These are phyloP conservation scores for Ambispora gerdemannii DNA, from an alignment of 192 early-diverging fungal genomes.

Conservation along the genomic window DNA sequence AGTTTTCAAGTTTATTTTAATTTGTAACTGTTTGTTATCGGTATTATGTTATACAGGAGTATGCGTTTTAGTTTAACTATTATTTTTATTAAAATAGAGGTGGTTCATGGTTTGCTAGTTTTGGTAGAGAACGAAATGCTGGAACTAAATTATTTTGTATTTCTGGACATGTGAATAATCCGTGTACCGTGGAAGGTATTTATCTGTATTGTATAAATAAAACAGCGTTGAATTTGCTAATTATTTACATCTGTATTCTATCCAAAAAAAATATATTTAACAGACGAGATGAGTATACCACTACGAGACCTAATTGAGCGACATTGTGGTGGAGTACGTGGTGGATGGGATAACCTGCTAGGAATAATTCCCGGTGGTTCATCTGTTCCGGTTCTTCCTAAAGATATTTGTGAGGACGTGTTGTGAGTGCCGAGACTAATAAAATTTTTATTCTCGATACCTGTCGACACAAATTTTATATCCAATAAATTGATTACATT, in stretches of 20 bases:
- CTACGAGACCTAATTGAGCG: conserved; percentile 87
- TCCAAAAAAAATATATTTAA: no score
- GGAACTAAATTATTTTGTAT: conserved; percentile 98
- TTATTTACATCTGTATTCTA: no score
- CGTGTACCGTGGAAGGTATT: conserved; percentile 83
- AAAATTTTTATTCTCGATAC: not conserved
- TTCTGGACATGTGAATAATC: conserved; percentile 96
- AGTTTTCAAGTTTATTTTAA: no score
- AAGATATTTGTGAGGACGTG: conserved; percentile 82
- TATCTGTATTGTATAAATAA: not conserved
- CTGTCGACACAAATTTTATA: not conserved
- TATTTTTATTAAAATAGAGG: conserved; percentile 50
- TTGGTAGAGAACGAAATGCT: conserved; percentile 88
- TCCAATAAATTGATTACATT: not conserved
- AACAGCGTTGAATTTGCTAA: not conserved
- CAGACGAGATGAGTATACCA: conserved; percentile 96
- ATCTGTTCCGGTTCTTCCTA: conserved; percentile 87
- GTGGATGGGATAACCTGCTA: conserved; percentile 98
- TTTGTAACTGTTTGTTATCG: no score
- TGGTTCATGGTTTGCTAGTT: conserved; percentile 89
- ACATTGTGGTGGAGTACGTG: conserved; percentile 95
- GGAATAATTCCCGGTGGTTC: conserved; percentile 97
- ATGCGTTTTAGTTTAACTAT: not conserved
- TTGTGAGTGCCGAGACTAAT: conserved; percentile 39
- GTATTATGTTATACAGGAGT: no score